Conservation (phyloP, 2,329 filamentous ascomycete species). For the Leptographium flavum region DNA sequence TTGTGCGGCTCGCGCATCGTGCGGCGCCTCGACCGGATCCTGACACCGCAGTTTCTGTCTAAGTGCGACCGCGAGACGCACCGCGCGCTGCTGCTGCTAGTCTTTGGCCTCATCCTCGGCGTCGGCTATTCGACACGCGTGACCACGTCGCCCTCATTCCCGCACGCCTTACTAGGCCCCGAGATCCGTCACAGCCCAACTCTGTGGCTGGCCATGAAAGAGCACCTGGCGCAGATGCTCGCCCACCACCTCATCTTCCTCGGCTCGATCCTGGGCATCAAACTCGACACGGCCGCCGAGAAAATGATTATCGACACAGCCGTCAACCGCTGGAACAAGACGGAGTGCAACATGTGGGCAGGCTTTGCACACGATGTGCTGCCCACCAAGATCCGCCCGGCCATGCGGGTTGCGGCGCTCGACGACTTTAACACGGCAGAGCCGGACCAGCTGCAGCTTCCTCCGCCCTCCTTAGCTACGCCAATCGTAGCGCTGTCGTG, state of each 20-base stretch:
- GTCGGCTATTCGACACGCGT: constrained; percentile 14
- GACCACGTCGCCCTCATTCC: constrained; percentile 10
- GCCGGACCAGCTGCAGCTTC: not conserved
- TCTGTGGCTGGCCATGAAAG: constrained; percentile 19
- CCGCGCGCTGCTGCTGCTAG: constrained; percentile 16
- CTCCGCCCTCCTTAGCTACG: not conserved
- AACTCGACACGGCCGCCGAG: constrained; percentile 16
- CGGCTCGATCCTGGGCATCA: constrained; percentile 17
- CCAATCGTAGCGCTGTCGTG: constrained; percentile 11
- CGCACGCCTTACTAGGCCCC: constrained; percentile 11
- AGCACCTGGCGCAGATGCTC: constrained; percentile 19
- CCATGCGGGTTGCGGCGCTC: not conserved
- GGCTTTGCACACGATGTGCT: constrained; percentile 3
- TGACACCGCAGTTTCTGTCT: constrained; percentile 18
- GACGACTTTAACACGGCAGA: constrained; percentile 1
- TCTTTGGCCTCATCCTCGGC: constrained; percentile 16
- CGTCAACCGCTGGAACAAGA: constrained; percentile 16
- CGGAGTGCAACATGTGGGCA: constrained; percentile 16
- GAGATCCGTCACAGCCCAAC: constrained; percentile 18
- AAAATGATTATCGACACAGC: constrained; percentile 17
- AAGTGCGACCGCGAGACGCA: constrained; percentile 12
- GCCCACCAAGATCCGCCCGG: not conserved
- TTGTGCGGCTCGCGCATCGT: constrained; percentile 16
- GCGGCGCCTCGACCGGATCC: constrained; percentile 16
- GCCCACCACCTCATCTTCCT: constrained; percentile 18